Base-by-base conservation (phyloP, 176 grass and related monocot species). In the Lolium perenne region DNA sequence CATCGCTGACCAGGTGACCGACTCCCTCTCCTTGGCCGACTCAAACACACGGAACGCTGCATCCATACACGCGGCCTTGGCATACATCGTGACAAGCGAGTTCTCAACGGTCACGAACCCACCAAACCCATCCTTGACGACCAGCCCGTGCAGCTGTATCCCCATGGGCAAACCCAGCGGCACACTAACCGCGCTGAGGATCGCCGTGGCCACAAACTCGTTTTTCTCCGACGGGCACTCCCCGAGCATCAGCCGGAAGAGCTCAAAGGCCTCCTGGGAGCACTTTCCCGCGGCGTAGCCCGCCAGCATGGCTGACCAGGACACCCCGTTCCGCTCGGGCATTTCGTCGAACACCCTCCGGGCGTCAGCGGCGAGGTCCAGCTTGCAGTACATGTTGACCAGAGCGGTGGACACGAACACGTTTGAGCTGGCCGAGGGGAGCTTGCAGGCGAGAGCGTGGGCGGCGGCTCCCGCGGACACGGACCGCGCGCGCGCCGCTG, bases 1-100 rank as follows among this genome's bases (percentile, higher is more conserved):
- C 84, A 96, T 91, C 0, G 89, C 94, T 0, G 94, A 96, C 91
- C 94, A 96, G 48, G 94, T 96, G 70, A 96, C 90, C 0, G 94
- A 91, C n/a, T 86, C 91, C 85, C 92, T 89, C 51, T 86, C 83
- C 18, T 59, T 88, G 0, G 89, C 84, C 2, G 85, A 89, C 4
- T 88, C 79, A 74, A 96, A 96, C 50, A 93, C 88, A 40, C 76
- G 63, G 17, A 88, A 51, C 6, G 94, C 91, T 53, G 84, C 87
- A 56, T 83, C 84, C 87, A 93, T 89, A 59, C 56, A 73, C 40
- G 86, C 89, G 57, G 82, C 84, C 84, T 96, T 96, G 1, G 87
- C 87, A 64, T 96, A 96, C 82, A 96, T 80, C 1, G 94, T 93
- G 32, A 93, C 74, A 51, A 96, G 89, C 1, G 91, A 93, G 74